Evolutionary conservation across 805 yeast genomes (phyloP).

Genomic region (Monosporozyma servazzii): DNA sequence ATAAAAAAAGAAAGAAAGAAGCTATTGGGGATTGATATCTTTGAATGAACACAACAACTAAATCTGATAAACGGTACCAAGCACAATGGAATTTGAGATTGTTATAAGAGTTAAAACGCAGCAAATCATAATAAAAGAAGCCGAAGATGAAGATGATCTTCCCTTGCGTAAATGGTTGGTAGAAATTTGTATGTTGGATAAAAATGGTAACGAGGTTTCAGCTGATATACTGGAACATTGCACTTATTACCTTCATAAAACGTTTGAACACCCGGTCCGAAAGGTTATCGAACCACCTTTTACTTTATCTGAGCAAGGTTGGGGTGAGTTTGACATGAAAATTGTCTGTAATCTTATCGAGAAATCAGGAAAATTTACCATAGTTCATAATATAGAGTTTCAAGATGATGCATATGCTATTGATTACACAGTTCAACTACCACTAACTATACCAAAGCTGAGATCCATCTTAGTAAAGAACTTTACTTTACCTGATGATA

Average conservation of each 20-base stretch:
- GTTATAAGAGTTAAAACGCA: constrained; percentile 77
- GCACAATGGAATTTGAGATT: constrained; percentile 37
- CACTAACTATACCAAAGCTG: constrained; percentile 59
- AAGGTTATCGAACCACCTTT: constrained; percentile 71
- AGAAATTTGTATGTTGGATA: constrained; percentile 61
- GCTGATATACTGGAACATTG: constrained; percentile 79
- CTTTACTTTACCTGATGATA: constrained; percentile 43
- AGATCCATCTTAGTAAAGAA: constrained; percentile 57
- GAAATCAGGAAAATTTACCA: constrained; percentile 70
- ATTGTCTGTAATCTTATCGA: constrained; percentile 65
- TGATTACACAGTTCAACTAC: constrained; percentile 68
- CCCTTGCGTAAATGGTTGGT: constrained; percentile 91
- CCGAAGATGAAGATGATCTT: constrained; percentile 49
- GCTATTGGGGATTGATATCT: not conserved
- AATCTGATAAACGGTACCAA: too few relatives aligned
- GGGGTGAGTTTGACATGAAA: constrained; percentile 94
- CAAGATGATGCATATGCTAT: constrained; percentile 58
- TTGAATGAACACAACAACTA: not conserved
- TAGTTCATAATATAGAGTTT: constrained; percentile 81
- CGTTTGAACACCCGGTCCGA: constrained; percentile 77
- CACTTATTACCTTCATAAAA: constrained; percentile 84
- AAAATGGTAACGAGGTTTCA: constrained; percentile 67
- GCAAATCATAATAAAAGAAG: constrained; percentile 50
- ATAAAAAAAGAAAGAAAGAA: not conserved
- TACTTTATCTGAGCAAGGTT: constrained; percentile 78